Evolutionary conservation across 2,329 filamentous ascomycete genomes (phyloP), one percentile per base, ranked within the genome.

Genomic region (Alternaria postmessia): DNA sequence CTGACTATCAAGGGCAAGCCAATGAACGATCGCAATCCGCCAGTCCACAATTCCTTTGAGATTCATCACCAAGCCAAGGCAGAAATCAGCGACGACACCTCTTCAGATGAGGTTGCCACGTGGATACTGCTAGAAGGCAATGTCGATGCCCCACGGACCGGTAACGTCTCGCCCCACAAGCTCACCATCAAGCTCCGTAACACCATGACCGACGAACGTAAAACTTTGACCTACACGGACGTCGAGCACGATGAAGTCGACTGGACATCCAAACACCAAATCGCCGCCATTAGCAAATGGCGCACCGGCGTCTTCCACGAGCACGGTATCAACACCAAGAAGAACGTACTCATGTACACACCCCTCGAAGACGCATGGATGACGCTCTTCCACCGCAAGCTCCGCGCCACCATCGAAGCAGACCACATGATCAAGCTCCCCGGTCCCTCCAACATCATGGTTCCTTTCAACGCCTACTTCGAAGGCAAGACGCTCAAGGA

Each of bases 351-450:
- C 9, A 28, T n/a, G 11, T 68, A 51, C 28, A 56, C 51, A 6
- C 52, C 57, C 5, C 46, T 57, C 7, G 67, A 71, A 49, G 57
- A 65, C 5, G 59, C 65, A 1, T 68, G 65, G 65, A 20, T 71
- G 4, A 28, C 54, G 1, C 54, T 71, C 0, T 61, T 61, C 34
- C 57, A 62, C 38, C 22, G 44, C 2, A 70, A 68, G 20, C n/a
- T 66, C 3, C 61, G 62, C 2, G 38, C 14, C 0, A 54, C 32
- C 1, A 52, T 62, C 16, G 39, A 64, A 26, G 28, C 38, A 2
- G 64, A 60, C 4, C 36, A 55, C 12, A 12, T 32, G 0, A 56
- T 69, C 39, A 61, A 56, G 16, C 4, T 55, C 1, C 51, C 57
- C 0, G 51, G 51, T 11, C 22, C 43, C 0, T 3, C 28, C 1